Percentiles rank a stretch among this genome's conserved stretches.
Conservation (phyloP, 2,329 filamentous ascomycete genomes). For the Metarhizium anisopliae region DNA sequence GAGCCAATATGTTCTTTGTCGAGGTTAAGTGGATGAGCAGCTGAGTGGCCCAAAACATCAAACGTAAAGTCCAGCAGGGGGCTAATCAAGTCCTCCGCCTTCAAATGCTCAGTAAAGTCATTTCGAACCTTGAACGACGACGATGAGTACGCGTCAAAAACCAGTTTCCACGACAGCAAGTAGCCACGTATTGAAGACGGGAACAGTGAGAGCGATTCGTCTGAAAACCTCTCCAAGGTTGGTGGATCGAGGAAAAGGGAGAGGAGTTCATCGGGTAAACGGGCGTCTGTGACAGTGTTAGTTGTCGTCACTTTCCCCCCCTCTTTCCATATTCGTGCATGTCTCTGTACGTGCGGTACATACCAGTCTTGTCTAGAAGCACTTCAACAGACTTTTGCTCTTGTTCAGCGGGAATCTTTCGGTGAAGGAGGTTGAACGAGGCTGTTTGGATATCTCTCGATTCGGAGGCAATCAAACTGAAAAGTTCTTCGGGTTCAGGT, state of each 20-base stretch:
- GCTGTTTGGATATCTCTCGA: constrained; percentile 70
- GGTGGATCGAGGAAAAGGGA: constrained; percentile 76
- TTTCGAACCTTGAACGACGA: constrained; percentile 75
- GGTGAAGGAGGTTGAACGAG: constrained; percentile 72
- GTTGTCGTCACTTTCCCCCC: not conserved
- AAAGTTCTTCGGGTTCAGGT: constrained; percentile 59
- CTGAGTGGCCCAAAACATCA: constrained; percentile 73
- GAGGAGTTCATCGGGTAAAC: constrained; percentile 74
- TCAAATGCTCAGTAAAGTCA: constrained; percentile 73
- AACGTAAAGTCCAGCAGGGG: constrained; percentile 72
- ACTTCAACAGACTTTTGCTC: constrained; percentile 75
- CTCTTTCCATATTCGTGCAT: not conserved
- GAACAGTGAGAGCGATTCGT: constrained; percentile 58
- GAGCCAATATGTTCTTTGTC: constrained; percentile 54
- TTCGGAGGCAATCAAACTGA: constrained; percentile 64
- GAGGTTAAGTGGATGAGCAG: constrained; percentile 64
- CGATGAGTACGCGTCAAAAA: constrained; percentile 76
- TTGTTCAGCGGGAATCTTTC: constrained; percentile 67
- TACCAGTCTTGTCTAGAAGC: constrained; percentile 58
- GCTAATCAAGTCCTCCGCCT: constrained; percentile 58
- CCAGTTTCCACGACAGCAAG: constrained; percentile 77
- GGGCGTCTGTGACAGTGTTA: constrained; percentile 37
- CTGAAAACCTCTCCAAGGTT: constrained; percentile 55
- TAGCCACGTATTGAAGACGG: constrained; percentile 68
- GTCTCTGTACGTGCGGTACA: constrained; percentile 4